These are phyloP conservation scores for Cystofilobasidium macerans DNA, from an alignment of 768 basidiomycete genomes.

Conservation along the genomic window DNA sequence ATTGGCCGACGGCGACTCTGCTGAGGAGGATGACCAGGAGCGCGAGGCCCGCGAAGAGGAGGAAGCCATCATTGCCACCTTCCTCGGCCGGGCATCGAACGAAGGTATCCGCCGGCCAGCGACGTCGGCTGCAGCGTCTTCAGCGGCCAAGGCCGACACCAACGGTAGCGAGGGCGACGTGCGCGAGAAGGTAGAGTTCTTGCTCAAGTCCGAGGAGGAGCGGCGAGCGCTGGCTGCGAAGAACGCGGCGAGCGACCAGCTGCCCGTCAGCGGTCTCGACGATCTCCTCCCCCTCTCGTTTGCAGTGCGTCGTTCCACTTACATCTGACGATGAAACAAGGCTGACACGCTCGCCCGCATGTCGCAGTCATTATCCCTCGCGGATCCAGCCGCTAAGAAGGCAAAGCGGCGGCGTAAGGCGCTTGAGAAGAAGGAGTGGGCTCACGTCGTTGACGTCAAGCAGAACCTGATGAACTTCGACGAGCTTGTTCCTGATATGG, in stretches of 20 bases:
- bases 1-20: conserved; percentile 10
- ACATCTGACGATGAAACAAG: neutral
- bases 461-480: conserved; percentile 77
- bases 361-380: conserved; percentile 1
- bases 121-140: conserved; percentile 29
- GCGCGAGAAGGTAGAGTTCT: neutral
- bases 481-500: conserved; percentile 92
- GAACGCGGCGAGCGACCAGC: conserved; percentile 17
- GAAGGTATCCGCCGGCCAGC: conserved; percentile 31
- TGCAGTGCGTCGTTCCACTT: conserved; percentile 21
- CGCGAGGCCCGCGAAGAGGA: conserved; percentile 30
- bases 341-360: neutral
- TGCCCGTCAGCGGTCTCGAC: conserved; percentile 52
- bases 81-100: conserved; percentile 1
- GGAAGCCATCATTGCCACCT: conserved; percentile 13
- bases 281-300: conserved; percentile 53
- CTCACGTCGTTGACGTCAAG: conserved; percentile 89
- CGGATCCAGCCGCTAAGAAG: conserved; percentile 45
- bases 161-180: neutral
- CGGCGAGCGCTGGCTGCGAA: neutral
- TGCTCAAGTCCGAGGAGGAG: conserved; percentile 9
- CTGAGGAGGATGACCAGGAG: conserved; percentile 40
- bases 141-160: conserved; percentile 16
- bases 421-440: conserved; percentile 84
- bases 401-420: conserved; percentile 32